Conservation (phyloP, 2,329 filamentous ascomycete genomes). For the Neonectria faginata region DNA sequence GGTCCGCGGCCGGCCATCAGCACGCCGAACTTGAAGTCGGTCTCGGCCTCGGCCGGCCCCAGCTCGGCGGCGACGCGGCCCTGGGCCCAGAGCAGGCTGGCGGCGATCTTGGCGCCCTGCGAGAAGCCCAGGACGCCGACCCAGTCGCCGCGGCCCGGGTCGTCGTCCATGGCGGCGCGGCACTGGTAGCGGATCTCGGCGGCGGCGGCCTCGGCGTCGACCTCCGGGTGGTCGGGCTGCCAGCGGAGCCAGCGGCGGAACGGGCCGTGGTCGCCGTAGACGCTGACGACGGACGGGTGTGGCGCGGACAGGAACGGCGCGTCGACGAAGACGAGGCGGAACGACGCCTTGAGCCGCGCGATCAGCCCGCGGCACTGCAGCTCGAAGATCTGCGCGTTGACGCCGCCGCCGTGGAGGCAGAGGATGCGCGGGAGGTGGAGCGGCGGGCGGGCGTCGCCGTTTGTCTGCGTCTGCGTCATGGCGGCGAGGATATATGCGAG, state of each 20-base stretch:
- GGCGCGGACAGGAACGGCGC: slow-evolving; percentile 73
- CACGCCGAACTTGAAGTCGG: slow-evolving; percentile 51
- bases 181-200: slow-evolving; percentile 56
- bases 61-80: slow-evolving; percentile 63
- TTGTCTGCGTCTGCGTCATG: neutral
- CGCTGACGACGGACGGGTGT: slow-evolving; percentile 70
- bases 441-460: slow-evolving; percentile 20
- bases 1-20: slow-evolving; percentile 52
- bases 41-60: slow-evolving; percentile 39
- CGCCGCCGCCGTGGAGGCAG: slow-evolving; percentile 84
- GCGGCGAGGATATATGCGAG: slow-evolving; percentile 3
- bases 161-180: slow-evolving; percentile 61
- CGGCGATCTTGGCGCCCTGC: slow-evolving; percentile 72
- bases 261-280: slow-evolving; percentile 75
- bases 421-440: slow-evolving; percentile 72
- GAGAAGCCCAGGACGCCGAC: slow-evolving; percentile 74
- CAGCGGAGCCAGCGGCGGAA: slow-evolving; percentile 74
- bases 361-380: slow-evolving; percentile 71
- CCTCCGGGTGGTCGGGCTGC: slow-evolving; percentile 65
- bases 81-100: slow-evolving; percentile 70
- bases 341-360: slow-evolving; percentile 62
- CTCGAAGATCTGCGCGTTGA: slow-evolving; percentile 77
- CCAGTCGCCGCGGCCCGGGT: slow-evolving; percentile 68
- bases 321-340: slow-evolving; percentile 79
- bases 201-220: slow-evolving; percentile 59